A percentile compares a stretch with the other conserved stretches of the same genome.
These are phyloP conservation scores for Trichoderma harzianum DNA, from an alignment of 2,329 filamentous ascomycete species.

Conservation along the genomic window DNA sequence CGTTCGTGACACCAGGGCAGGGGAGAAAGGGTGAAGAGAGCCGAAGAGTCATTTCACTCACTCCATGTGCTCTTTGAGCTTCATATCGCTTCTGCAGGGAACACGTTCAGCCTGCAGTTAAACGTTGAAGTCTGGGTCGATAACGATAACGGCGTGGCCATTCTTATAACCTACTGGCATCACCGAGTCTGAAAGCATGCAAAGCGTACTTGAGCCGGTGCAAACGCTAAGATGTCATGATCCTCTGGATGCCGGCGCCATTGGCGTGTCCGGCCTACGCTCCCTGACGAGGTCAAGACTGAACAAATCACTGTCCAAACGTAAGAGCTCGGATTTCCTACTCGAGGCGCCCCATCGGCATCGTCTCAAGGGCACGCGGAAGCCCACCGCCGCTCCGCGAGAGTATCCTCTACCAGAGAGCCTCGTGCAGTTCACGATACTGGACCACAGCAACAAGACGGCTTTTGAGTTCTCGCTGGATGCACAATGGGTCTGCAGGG, in stretches of 20 bases:
- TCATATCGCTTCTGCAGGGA: neutral
- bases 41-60: neutral
- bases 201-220: conserved; percentile 14
- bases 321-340: conserved; percentile 16
- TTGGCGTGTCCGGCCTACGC: neutral
- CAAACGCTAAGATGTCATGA: conserved; percentile 17
- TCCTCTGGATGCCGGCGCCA: neutral
- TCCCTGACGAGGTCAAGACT: neutral
- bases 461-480: conserved; percentile 6
- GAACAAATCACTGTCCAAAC: conserved; percentile 7
- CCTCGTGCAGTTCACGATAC: neutral
- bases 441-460: neutral
- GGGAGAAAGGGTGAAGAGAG: neutral
- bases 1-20: neutral
- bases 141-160: too few relatives aligned
- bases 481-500: conserved; percentile 11
- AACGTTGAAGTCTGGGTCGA: neutral
- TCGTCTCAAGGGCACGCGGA: neutral
- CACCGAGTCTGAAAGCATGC: neutral
- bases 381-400: neutral
- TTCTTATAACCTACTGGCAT: neutral
- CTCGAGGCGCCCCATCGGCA: conserved; percentile 13
- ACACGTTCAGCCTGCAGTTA: neutral
- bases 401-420: neutral
- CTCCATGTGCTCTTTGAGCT: neutral